These are phyloP conservation scores for Thraustochytrium striatum DNA, from an alignment of 352 stramenopile genomes.

Conservation along the genomic window DNA sequence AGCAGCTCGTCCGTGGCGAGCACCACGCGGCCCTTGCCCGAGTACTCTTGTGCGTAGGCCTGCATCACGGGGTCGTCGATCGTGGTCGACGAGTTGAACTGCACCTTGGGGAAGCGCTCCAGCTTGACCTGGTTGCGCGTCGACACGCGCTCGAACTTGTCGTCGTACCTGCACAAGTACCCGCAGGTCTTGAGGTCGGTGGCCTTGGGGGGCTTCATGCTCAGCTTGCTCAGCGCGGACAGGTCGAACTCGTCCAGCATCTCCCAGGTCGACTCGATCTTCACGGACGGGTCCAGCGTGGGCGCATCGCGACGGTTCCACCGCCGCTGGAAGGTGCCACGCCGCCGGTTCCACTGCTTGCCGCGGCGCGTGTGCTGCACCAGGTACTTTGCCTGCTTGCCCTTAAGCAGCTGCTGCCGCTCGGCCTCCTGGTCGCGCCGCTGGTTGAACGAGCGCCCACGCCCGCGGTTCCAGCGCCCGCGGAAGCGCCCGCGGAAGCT, in stretches of 20 bases:
- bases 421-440: constrained; percentile 20
- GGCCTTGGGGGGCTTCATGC: constrained; percentile 63
- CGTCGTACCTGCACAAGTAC: constrained; percentile 88
- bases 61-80: constrained; percentile 93
- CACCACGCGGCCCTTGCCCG: constrained; percentile 70
- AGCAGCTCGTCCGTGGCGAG: constrained; percentile 96
- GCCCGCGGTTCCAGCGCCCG: constrained; percentile 19
- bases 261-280: constrained; percentile 82
- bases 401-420: constrained; percentile 46
- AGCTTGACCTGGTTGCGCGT: constrained; percentile 44
- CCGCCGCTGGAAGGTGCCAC: constrained; percentile 55
- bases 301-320: constrained; percentile 56
- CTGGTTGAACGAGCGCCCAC: background rate
- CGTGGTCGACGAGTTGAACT: constrained; percentile 94
- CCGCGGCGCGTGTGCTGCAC: constrained; percentile 49
- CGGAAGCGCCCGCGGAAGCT: constrained; percentile 39
- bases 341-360: constrained; percentile 49
- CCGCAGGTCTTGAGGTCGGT: constrained; percentile 89
- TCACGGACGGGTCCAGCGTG: constrained; percentile 71
- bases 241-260: constrained; percentile 94
- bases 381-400: constrained; percentile 52
- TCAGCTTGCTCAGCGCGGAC: constrained; percentile 85
- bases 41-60: constrained; percentile 78
- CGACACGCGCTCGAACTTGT: constrained; percentile 84
- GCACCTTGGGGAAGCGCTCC: constrained; percentile 68